Conservation (phyloP, 202 grass and related monocot genomes). For the Zizania palustris region DNA sequence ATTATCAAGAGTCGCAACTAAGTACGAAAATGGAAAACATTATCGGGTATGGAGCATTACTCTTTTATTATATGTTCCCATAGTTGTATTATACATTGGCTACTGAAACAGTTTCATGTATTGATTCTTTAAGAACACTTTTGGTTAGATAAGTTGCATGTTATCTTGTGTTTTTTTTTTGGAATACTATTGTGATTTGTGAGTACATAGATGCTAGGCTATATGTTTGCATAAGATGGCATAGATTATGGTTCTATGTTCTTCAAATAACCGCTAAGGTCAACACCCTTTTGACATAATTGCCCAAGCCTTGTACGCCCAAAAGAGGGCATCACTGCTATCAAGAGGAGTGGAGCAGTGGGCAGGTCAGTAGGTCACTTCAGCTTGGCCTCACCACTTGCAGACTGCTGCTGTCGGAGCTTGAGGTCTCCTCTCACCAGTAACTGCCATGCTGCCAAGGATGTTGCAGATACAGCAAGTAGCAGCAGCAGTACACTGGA, state of each 20-base stretch:
- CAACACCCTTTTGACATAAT: background rate
- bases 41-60: slow-evolving; percentile 68
- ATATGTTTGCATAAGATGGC: slow-evolving; percentile 15
- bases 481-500: no score
- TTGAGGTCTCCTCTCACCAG: no score
- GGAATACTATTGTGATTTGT: slow-evolving; percentile 9
- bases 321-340: no score
- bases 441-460: no score
- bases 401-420: no score
- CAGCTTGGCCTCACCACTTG: no score
- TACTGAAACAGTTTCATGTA: slow-evolving; percentile 11
- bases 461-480: no score
- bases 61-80: slow-evolving; percentile 25
- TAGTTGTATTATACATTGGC: slow-evolving; percentile 24
- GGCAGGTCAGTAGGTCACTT: no score
- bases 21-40: slow-evolving; percentile 91
- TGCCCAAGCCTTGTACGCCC: no score
- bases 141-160: background rate
- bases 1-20: slow-evolving; percentile 90
- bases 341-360: no score
- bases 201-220: background rate
- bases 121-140: slow-evolving; percentile 21
- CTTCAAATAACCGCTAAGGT: slow-evolving; percentile 4
- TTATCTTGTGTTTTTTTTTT: slow-evolving; percentile 15
- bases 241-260: slow-evolving; percentile 21